phyloP scores from a whole-genome alignment of 2,329 filamentous ascomycete species.

The Camillea tinctor region DNA sequence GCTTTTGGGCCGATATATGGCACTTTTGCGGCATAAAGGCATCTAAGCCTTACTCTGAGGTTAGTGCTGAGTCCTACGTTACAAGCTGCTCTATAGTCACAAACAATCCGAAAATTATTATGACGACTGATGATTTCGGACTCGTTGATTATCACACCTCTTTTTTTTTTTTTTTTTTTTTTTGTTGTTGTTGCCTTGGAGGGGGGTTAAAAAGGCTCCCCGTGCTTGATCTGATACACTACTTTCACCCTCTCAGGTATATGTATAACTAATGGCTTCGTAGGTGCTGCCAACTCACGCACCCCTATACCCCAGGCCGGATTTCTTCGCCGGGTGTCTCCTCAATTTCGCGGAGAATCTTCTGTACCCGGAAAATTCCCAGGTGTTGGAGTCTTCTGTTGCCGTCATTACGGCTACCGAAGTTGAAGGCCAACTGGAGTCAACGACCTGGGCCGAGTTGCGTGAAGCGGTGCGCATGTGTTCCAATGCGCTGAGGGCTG shows the following conservation, averaged over 20 bases:
- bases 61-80: conserved; percentile 31
- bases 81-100: not conserved
- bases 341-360: conserved; percentile 97
- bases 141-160: not conserved
- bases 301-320: conserved; percentile 80
- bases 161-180: not conserved
- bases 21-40: conserved; percentile 74
- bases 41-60: conserved; percentile 60
- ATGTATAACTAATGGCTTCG: conserved; percentile 7
- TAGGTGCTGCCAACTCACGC: conserved; percentile 67
- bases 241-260: not conserved
- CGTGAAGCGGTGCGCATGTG: conserved; percentile 75
- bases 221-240: not conserved
- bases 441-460: conserved; percentile 73
- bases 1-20: conserved; percentile 88
- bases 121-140: not conserved
- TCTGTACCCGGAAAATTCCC: conserved; percentile 67
- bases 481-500: conserved; percentile 65
- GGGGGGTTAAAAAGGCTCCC: too few relatives aligned
- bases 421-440: conserved; percentile 54
- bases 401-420: conserved; percentile 85
- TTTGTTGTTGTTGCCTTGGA: too few relatives aligned
- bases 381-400: conserved; percentile 55
- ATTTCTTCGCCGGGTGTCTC: conserved; percentile 76
- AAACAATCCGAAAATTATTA: not conserved